Evolutionary conservation across 768 basidiomycete genomes (phyloP).

Genomic region (Crepidotus variabilis): DNA sequence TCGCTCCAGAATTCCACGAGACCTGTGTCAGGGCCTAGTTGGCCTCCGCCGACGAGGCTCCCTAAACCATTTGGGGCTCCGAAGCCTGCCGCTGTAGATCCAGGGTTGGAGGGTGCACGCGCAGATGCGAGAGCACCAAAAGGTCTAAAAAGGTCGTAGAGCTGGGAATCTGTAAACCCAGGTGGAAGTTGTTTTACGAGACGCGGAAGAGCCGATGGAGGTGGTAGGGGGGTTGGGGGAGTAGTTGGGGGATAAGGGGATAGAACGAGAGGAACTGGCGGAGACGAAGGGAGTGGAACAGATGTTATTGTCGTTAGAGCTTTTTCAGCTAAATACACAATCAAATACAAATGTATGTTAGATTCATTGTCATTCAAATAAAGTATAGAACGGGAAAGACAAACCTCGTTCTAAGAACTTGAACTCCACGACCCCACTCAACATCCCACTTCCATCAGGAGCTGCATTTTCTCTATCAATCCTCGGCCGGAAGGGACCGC

Average conservation of each 20-base stretch:
- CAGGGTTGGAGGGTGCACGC: slow-evolving; percentile 49
- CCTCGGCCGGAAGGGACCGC: slow-evolving; percentile 79
- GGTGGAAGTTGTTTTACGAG: slow-evolving; percentile 82
- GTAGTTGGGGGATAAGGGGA: slow-evolving; percentile 83
- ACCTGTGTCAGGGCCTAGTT: slow-evolving; percentile 74
- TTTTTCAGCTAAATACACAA: slow-evolving; percentile 65
- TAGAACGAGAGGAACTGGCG: slow-evolving; percentile 60
- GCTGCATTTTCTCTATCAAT: slow-evolving; percentile 53
- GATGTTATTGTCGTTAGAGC: slow-evolving; percentile 80
- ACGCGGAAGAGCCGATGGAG: slow-evolving; percentile 73
- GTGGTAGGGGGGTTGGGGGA: slow-evolving; percentile 71
- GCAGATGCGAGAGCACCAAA: slow-evolving; percentile 82
- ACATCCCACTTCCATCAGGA: slow-evolving; percentile 30
- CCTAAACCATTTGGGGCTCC: no score
- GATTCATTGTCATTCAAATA: slow-evolving; percentile 1
- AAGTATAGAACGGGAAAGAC: slow-evolving; percentile 5
- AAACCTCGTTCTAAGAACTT: slow-evolving; percentile 76
- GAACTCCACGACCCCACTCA: slow-evolving; percentile 81
- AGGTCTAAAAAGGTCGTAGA: slow-evolving; percentile 84
- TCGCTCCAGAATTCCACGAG: slow-evolving; percentile 87
- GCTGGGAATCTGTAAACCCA: slow-evolving; percentile 60
- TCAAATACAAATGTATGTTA: background rate
- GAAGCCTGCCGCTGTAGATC: background rate
- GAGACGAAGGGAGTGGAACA: slow-evolving; percentile 56
- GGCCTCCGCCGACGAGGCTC: slow-evolving; percentile 12